Base-by-base conservation (phyloP, 805 yeast genomes). In the Clavispora santaluciae region DNA sequence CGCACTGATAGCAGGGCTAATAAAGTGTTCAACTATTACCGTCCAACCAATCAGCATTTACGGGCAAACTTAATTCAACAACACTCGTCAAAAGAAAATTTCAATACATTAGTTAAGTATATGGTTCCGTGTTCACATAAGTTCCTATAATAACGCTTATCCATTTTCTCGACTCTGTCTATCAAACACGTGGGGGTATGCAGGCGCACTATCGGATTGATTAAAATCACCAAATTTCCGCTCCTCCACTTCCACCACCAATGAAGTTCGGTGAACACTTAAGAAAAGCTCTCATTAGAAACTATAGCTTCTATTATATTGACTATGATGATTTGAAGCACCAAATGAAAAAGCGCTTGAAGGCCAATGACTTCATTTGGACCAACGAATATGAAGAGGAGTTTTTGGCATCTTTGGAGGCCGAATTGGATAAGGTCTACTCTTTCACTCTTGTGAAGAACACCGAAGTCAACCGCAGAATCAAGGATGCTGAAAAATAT, bases 251-350 rank as follows among this genome's bases (percentile, higher is more conserved):
- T 18, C 25, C 37, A 22, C 22, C 38, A 28, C 20, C 31, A 28
- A 93, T 93, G 97, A 91, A 90, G 75, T 93, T 93, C 57, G 99
- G 99, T 23, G 96, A 90, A 63, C 95, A 88, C 56, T 75, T 91
- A 54, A 81, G 87, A 60, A 82, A 86, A 51, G 86, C 96, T 40
- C 80, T 91, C 48, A 90, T 90, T 63, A 84, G 86, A 63, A 93
- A 88, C 63, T 90, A 90, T 66, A 78, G 83, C 51, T 88, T 84
- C 69, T 93, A 93, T 66, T 93, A 93, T 62, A 82, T 91, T 53
- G 76, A 88, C 39, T 91, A 91, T 58, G 97, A 91, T 66, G 95
- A 87, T 59, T 74, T 91, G 60, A 91, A 91, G 66, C 79, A 83
- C 51, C 83, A 80, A 49, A 68, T 93, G 57, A 84, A 87, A 56